Evolutionary conservation across 805 yeast species (phyloP).

Genomic region (Lipomyces yamadae): DNA sequence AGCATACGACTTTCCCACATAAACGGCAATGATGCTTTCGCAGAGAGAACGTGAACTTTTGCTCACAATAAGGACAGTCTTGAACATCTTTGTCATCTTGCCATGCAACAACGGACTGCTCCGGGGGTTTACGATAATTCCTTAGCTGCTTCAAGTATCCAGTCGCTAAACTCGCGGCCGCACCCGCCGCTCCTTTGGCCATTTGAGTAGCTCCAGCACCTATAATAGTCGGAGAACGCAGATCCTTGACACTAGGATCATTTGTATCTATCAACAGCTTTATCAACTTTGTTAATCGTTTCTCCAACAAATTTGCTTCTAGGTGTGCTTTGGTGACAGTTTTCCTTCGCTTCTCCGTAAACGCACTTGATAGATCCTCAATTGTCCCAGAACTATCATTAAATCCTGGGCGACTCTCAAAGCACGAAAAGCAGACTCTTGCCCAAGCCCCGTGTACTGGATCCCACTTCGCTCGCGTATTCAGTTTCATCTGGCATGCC

Average conservation of each 20-base stretch:
- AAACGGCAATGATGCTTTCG: slow-evolving; percentile 91
- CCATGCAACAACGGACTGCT: slow-evolving; percentile 66
- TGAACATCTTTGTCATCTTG: slow-evolving; percentile 54
- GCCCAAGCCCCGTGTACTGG: slow-evolving; percentile 65
- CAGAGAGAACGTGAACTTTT: slow-evolving; percentile 58
- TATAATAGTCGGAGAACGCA: slow-evolving; percentile 20
- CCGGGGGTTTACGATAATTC: slow-evolving; percentile 49
- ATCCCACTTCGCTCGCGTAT: slow-evolving; percentile 55
- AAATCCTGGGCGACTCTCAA: slow-evolving; percentile 58
- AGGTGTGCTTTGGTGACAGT: slow-evolving; percentile 57
- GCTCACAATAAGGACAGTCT: slow-evolving; percentile 68
- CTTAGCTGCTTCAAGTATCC: slow-evolving; percentile 31
- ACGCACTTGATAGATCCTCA: slow-evolving; percentile 55
- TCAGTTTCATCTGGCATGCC: slow-evolving; percentile 56
- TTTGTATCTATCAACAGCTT: slow-evolving; percentile 26
- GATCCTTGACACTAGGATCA: slow-evolving; percentile 40
- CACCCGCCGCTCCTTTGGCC: slow-evolving; percentile 37
- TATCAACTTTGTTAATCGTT: slow-evolving; percentile 50
- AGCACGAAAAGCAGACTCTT: slow-evolving; percentile 71
- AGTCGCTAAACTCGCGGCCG: slow-evolving; percentile 34
- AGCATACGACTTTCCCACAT: slow-evolving; percentile 86
- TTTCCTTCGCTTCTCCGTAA: slow-evolving; percentile 50
- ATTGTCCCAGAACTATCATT: slow-evolving; percentile 50
- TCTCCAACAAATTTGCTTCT: slow-evolving; percentile 62
- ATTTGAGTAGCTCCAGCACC: slow-evolving; percentile 41